phyloP scores from a whole-genome alignment of 2,329 filamentous ascomycete species.

The Trichoderma hamatum region DNA sequence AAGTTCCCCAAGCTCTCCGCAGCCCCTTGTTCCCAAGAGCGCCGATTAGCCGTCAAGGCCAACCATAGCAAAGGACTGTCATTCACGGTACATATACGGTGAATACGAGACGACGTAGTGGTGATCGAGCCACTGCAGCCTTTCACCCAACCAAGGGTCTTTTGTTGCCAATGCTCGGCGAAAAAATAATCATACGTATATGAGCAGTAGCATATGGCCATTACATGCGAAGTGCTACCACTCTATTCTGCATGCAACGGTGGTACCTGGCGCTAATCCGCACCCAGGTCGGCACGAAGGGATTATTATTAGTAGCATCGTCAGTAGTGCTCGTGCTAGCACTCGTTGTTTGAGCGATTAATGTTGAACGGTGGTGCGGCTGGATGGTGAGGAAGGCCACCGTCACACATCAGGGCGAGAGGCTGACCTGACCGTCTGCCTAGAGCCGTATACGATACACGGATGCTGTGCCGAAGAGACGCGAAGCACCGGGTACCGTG shows the following conservation, averaged over 20 bases:
- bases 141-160: neutral
- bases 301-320: neutral
- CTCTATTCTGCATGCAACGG: neutral
- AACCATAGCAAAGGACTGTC: neutral
- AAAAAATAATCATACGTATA: neutral
- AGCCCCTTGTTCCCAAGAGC: neutral
- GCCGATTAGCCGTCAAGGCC: conserved; percentile 22
- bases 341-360: neutral
- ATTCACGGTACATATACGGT: neutral
- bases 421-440: neutral
- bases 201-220: neutral
- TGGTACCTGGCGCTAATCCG: conserved; percentile 1
- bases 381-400: conserved; percentile 16
- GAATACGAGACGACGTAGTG: conserved; percentile 7
- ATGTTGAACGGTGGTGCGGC: neutral
- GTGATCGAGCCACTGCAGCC: neutral
- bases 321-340: neutral
- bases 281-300: neutral
- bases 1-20: conserved; percentile 24
- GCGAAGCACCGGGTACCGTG: neutral
- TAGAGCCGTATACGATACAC: neutral
- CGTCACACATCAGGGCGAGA: conserved; percentile 7
- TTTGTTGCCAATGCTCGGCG: neutral
- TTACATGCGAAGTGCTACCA: neutral
- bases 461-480: neutral